Conservation (phyloP, 208 protist species). For the Crithidia acanthocephali region DNA sequence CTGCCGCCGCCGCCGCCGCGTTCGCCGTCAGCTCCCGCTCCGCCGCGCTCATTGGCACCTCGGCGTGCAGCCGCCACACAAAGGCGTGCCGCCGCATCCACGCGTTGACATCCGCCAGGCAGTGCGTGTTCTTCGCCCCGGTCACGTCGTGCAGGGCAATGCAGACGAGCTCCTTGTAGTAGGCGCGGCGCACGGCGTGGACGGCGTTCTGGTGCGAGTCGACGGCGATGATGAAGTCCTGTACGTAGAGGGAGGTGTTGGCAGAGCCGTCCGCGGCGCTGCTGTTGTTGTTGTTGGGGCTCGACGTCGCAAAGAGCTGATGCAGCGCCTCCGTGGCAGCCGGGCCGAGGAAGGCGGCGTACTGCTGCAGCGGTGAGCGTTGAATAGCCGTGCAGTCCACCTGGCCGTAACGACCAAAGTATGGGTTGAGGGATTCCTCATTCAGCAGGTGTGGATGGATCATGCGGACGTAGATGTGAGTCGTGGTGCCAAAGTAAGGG, state of each 20-base stretch:
- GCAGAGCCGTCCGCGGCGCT: conserved; percentile 8
- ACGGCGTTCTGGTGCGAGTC: conserved; percentile 77
- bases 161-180: conserved; percentile 86
- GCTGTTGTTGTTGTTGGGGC: too few relatives aligned
- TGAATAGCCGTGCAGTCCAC: conserved; percentile 59
- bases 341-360: conserved; percentile 21
- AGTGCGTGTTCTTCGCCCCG: conserved; percentile 45
- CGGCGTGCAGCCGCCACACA: conserved; percentile 30
- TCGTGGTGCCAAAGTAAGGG: conserved; percentile 15
- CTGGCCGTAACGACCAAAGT: conserved; percentile 91
- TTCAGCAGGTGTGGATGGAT: conserved; percentile 59
- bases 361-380: conserved; percentile 40
- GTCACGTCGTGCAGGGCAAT: conserved; percentile 67
- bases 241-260: conserved; percentile 44
- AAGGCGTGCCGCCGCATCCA: conserved; percentile 39
- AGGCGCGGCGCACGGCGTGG: conserved; percentile 64
- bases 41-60: conserved; percentile 1
- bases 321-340: conserved; percentile 26
- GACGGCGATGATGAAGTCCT: conserved; percentile 88
- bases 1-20: conserved; percentile 6
- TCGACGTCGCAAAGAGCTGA: conserved; percentile 32
- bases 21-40: neutral
- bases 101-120: conserved; percentile 61
- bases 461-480: conserved; percentile 83
- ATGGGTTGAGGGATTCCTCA: conserved; percentile 88